These are phyloP conservation scores for Beauveria pseudobassiana DNA, from an alignment of 2,329 filamentous ascomycete genomes.

Conservation along the genomic window DNA sequence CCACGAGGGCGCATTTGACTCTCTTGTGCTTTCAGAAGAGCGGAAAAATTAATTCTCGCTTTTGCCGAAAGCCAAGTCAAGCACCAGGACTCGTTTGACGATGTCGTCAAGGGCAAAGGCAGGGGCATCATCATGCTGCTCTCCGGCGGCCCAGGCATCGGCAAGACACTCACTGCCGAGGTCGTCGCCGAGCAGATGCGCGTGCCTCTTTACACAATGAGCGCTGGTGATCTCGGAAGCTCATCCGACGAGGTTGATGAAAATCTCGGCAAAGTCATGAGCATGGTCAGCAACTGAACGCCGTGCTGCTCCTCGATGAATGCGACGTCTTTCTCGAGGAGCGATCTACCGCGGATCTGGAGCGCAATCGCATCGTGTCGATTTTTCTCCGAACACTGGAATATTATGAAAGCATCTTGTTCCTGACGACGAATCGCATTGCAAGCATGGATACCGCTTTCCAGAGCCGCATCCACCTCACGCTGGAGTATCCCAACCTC, in stretches of 20 bases:
- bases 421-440: constrained; percentile 83
- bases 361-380: constrained; percentile 77
- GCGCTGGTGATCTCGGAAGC: constrained; percentile 73
- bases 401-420: constrained; percentile 86
- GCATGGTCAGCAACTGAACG: constrained; percentile 80
- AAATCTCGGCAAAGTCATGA: constrained; percentile 75
- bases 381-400: constrained; percentile 82
- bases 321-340: constrained; percentile 80
- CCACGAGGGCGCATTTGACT: constrained; percentile 76
- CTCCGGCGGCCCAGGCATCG: constrained; percentile 78
- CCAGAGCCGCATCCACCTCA: constrained; percentile 79
- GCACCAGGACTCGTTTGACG: constrained; percentile 73
- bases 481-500: constrained; percentile 71
- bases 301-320: constrained; percentile 78
- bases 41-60: constrained; percentile 62
- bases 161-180: constrained; percentile 83
- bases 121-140: constrained; percentile 78
- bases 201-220: constrained; percentile 76
- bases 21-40: constrained; percentile 60
- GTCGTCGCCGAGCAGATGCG: constrained; percentile 77
- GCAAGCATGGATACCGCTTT: constrained; percentile 87
- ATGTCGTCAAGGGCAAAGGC: constrained; percentile 75
- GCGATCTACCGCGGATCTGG: constrained; percentile 72
- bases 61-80: constrained; percentile 76
- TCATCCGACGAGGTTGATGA: constrained; percentile 65